phyloP scores from a whole-genome alignment of 108 stramenopile species.

The Stephanodiscus triporus region DNA sequence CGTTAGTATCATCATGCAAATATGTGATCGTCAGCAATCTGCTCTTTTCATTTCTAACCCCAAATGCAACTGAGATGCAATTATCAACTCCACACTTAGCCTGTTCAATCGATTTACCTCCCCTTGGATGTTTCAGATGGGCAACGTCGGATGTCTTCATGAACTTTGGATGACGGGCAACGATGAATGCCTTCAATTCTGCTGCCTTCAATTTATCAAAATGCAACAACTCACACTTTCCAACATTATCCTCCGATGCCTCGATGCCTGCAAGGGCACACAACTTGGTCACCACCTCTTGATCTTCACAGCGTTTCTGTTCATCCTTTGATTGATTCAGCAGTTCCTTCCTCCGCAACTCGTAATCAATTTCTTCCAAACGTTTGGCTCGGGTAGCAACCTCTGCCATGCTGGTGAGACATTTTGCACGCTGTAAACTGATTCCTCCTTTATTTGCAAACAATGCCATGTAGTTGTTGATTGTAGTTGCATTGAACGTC shows the following conservation, averaged over 20 bases:
- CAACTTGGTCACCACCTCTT: neutral
- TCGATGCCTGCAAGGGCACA: neutral
- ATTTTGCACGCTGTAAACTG: neutral
- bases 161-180: constrained; percentile 6
- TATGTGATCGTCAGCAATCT: neutral
- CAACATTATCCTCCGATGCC: constrained; percentile 1
- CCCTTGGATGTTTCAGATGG: neutral
- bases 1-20: neutral
- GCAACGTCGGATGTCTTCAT: neutral
- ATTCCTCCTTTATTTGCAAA: no score
- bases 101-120: neutral
- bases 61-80: neutral
- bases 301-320: neutral
- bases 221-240: neutral
- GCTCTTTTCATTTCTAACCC: neutral
- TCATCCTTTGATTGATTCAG: neutral
- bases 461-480: constrained; percentile 6
- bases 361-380: neutral
- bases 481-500: neutral
- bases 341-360: neutral
- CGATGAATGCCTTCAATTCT: neutral
- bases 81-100: neutral
- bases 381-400: neutral
- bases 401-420: neutral
- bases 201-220: neutral